Conservation (phyloP, 768 basidiomycete species). For the Kwoniella dejecticola region DNA sequence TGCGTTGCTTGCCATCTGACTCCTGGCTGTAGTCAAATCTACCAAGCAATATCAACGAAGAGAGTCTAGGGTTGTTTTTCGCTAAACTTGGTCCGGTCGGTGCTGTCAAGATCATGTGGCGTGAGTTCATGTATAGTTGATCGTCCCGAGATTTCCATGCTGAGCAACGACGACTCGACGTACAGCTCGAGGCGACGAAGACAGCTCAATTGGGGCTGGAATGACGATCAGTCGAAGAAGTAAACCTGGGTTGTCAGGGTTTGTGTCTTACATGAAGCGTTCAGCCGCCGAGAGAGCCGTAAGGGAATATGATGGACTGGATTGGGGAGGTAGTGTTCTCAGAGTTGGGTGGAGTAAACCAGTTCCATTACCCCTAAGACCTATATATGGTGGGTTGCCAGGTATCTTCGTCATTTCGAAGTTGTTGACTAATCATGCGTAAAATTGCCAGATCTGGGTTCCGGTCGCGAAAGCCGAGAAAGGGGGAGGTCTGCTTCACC, state of each 20-base stretch:
- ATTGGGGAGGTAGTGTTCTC: slow-evolving; percentile 88
- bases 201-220: slow-evolving; percentile 67
- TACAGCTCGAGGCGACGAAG: slow-evolving; percentile 68
- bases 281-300: slow-evolving; percentile 86
- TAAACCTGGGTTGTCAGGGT: slow-evolving; percentile 81
- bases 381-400: slow-evolving; percentile 66
- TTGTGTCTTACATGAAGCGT: slow-evolving; percentile 94
- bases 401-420: neutral
- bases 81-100: slow-evolving; percentile 87
- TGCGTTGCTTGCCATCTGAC: too few species aligned
- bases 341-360: slow-evolving; percentile 97
- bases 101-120: slow-evolving; percentile 86
- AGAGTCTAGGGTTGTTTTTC: slow-evolving; percentile 83
- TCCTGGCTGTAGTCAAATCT: slow-evolving; percentile 70
- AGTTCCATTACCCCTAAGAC: slow-evolving; percentile 75
- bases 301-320: slow-evolving; percentile 85
- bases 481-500: slow-evolving; percentile 23
- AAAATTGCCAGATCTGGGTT: slow-evolving; percentile 10
- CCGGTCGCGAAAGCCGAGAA: slow-evolving; percentile 11
- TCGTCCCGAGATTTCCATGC: slow-evolving; percentile 2
- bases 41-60: slow-evolving; percentile 82
- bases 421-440: neutral
- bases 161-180: too few species aligned
- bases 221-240: slow-evolving; percentile 67
- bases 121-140: slow-evolving; percentile 30